Evolutionary conservation across 1,284 basidiomycete genomes (phyloP).

Genomic region (Entoloma clypeatum): DNA sequence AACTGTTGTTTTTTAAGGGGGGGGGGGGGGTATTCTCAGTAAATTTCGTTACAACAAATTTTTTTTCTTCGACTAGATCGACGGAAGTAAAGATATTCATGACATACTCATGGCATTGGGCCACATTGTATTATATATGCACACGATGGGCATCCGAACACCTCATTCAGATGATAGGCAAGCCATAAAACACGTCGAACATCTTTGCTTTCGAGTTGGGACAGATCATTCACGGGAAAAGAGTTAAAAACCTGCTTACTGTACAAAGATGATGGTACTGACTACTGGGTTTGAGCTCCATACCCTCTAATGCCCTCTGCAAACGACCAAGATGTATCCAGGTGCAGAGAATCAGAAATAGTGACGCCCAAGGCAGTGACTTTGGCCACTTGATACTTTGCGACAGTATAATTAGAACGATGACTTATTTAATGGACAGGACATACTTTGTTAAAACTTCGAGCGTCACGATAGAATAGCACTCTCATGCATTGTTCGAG

Average conservation of each 20-base stretch:
- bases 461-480: conserved; percentile 94
- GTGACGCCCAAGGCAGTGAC: conserved; percentile 76
- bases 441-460: conserved; percentile 91
- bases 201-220: no score
- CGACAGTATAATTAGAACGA: neutral
- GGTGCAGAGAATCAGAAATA: conserved; percentile 77
- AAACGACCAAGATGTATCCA: conserved; percentile 87
- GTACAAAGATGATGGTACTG: neutral
- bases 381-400: conserved; percentile 91
- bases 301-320: conserved; percentile 91
- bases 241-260: neutral
- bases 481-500: conserved; percentile 90
- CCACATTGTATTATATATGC: no score
- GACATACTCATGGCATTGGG: no score
- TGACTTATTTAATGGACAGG: neutral
- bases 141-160: no score
- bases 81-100: no score
- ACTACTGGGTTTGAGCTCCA: conserved; percentile 53
- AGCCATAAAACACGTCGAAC: no score
- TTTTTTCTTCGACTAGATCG: no score
- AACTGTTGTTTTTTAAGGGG: no score
- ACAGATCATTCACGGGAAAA: no score
- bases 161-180: no score
- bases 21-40: no score
- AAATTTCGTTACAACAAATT: no score